Conservation (phyloP, 208 protist genomes). For the Angomonas ambiguus region DNA sequence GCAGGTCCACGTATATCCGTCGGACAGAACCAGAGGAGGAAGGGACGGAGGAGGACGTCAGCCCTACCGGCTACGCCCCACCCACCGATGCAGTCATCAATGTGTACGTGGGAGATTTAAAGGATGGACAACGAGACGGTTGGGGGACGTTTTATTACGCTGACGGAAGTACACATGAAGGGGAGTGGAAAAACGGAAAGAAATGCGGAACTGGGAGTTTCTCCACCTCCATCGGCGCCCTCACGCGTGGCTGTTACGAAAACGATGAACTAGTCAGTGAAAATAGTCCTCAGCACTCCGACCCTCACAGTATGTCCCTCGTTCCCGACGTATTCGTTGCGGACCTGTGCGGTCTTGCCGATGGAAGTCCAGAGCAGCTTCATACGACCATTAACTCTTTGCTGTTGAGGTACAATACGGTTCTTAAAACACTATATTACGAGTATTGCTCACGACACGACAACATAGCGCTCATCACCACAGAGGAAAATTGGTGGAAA, state of each 20-base stretch:
- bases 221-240: conserved; percentile 46
- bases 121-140: conserved; percentile 59
- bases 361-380: conserved; percentile 25
- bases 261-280: conserved; percentile 19
- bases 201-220: conserved; percentile 59
- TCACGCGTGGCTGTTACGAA: conserved; percentile 27
- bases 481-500: conserved; percentile 70
- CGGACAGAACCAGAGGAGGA: neutral
- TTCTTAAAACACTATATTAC: conserved; percentile 52
- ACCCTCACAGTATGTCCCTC: conserved; percentile 15
- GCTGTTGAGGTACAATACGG: conserved; percentile 69
- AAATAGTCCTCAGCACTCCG: conserved; percentile 13
- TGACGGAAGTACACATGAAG: conserved; percentile 83
- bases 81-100: conserved; percentile 51
- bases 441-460: conserved; percentile 30
- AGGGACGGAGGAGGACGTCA: neutral
- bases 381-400: conserved; percentile 31
- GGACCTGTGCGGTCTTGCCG: conserved; percentile 31
- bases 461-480: conserved; percentile 51
- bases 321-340: conserved; percentile 34
- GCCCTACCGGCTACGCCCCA: conserved; percentile 31
- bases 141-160: conserved; percentile 80
- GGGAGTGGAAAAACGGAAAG: conserved; percentile 57
- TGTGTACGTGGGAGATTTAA: conserved; percentile 64
- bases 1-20: conserved; percentile 59